Percentiles rank a stretch among this genome's conserved stretches.
Evolutionary conservation across 208 protist species (phyloP).

Genomic region (Herpetomonas tarakana): DNA sequence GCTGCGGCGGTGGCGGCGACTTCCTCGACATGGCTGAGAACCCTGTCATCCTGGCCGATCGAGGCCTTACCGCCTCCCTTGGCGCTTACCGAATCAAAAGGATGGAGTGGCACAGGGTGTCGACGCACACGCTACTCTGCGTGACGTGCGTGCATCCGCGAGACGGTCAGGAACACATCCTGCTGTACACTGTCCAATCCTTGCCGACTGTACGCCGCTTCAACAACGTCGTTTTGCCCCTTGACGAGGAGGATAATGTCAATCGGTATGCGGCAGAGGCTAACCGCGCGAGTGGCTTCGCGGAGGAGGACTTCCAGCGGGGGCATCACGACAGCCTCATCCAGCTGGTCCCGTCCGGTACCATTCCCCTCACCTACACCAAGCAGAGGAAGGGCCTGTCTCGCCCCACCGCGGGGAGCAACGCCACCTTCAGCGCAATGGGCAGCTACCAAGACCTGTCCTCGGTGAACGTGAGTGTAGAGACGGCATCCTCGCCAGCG

Average conservation of each 20-base stretch:
- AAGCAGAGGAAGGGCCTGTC: constrained; percentile 18
- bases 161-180: constrained; percentile 30
- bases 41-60: constrained; percentile 26
- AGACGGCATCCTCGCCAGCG: too few relatives aligned
- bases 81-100: constrained; percentile 41
- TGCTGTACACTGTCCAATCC: constrained; percentile 69
- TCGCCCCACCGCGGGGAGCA: constrained; percentile 10
- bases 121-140: constrained; percentile 65
- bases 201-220: constrained; percentile 27
- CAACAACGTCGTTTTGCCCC: constrained; percentile 24
- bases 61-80: constrained; percentile 51
- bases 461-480: background rate
- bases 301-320: background rate
- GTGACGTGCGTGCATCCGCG: constrained; percentile 55
- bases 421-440: constrained; percentile 5
- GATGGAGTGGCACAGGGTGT: constrained; percentile 65
- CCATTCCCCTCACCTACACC: constrained; percentile 39
- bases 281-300: constrained; percentile 10
- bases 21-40: background rate
- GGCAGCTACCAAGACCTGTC: background rate
- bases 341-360: constrained; percentile 41
- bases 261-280: constrained; percentile 14
- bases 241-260: constrained; percentile 22
- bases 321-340: constrained; percentile 16
- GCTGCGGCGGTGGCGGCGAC: background rate